Percentiles rank a stretch among this genome's conserved stretches.
Conservation (phyloP, 208 protist genomes). For the Angomonas desouzai region DNA sequence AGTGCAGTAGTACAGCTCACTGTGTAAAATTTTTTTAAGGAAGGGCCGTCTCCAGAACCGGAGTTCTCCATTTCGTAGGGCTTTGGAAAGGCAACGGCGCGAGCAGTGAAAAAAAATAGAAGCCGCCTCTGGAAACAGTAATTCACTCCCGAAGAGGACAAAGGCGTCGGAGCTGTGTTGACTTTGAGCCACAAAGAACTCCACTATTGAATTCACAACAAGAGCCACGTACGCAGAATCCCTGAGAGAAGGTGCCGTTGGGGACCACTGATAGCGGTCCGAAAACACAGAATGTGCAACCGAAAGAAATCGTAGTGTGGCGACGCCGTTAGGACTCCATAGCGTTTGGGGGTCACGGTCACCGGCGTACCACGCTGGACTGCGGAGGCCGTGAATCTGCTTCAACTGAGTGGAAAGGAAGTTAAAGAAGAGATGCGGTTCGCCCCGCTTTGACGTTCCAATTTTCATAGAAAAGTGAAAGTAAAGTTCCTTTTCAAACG, state of each 20-base stretch:
- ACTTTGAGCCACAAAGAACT: neutral
- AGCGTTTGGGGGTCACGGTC: neutral
- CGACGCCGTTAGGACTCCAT: neutral
- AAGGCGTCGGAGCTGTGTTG: neutral
- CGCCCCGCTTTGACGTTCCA: conserved; percentile 34
- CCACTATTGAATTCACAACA: conserved; percentile 11
- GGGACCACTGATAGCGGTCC: conserved; percentile 45
- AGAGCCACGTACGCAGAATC: conserved; percentile 16
- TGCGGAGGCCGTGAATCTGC: conserved; percentile 13
- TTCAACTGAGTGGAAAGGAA: conserved; percentile 48
- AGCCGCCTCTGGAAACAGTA: neutral
- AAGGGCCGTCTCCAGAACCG: neutral
- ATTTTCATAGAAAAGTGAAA: conserved; percentile 59
- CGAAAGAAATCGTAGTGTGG: conserved; percentile 16
- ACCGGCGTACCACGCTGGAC: conserved; percentile 7
- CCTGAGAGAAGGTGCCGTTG: conserved; percentile 20
- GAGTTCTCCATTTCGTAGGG: neutral
- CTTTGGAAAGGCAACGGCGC: neutral
- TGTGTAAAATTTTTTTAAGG: neutral
- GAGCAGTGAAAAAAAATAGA: neutral
- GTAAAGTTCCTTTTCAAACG: conserved; percentile 52
- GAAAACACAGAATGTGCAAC: conserved; percentile 39
- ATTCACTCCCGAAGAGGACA: neutral
- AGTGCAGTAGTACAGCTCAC: neutral
- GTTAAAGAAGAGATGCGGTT: conserved; percentile 75